A percentile compares a stretch with the other conserved stretches of the same genome.
phyloP scores from a whole-genome alignment of 495 filamentous ascomycete genomes.

The Aspergillus sclerotiicarbonarius region DNA sequence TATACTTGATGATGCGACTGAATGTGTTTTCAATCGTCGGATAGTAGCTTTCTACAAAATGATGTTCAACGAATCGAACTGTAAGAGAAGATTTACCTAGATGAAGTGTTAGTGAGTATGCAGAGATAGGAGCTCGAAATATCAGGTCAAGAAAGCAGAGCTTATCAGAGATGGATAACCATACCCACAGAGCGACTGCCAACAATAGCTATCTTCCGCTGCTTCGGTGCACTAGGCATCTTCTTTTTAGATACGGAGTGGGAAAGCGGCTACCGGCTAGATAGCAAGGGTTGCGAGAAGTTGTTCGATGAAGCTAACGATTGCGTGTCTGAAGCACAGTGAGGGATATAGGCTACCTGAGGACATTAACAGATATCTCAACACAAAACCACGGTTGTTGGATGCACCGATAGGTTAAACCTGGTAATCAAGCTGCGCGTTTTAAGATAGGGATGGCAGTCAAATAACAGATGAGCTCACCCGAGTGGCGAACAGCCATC shows the following conservation, averaged over 20 bases:
- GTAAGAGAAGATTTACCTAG: constrained; percentile 96
- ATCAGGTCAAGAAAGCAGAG: constrained; percentile 1
- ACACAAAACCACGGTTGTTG: not conserved
- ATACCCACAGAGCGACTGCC: constrained; percentile 95
- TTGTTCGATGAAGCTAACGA: not conserved
- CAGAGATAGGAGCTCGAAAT: not conserved
- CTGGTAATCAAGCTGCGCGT: not conserved
- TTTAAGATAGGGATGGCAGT: constrained; percentile 1
- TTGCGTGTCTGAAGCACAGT: not conserved
- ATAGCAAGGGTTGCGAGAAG: not conserved
- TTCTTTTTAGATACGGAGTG: constrained; percentile 15
- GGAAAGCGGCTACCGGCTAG: not conserved
- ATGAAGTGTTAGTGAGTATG: not conserved
- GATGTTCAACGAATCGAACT: constrained; percentile 94
- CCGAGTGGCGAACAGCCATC: not conserved
- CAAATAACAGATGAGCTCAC: constrained; percentile 12
- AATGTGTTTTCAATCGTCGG: constrained; percentile 99
- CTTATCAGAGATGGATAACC: constrained; percentile 18
- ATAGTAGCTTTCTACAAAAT: constrained; percentile 99
- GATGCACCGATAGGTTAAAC: not conserved
- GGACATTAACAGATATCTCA: not conserved
- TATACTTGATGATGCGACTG: constrained; percentile 87
- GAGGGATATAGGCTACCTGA: not conserved
- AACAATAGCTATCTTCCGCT: constrained; percentile 97
- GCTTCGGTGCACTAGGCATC: constrained; percentile 85